Conservation (phyloP, 768 basidiomycete species). For the Phylloporus sp. region DNA sequence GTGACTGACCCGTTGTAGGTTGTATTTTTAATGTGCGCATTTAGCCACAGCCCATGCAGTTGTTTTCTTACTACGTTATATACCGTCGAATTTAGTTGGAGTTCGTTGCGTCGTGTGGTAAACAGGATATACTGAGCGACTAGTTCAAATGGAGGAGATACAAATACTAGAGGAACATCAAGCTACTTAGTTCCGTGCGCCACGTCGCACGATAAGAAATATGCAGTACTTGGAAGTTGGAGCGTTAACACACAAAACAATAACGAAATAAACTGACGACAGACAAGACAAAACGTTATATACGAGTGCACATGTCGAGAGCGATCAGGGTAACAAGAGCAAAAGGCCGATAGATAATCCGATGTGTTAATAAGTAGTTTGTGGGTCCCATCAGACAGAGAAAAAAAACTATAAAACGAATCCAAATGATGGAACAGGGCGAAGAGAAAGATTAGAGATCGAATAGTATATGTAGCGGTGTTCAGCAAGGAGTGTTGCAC, state of each 20-base stretch:
- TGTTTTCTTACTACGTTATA: constrained; percentile 5
- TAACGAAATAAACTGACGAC: constrained; percentile 23
- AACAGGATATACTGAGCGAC: no score
- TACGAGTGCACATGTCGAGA: constrained; percentile 34
- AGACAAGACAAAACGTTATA: constrained; percentile 32
- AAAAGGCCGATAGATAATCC: constrained; percentile 32
- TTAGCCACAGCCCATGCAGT: background rate
- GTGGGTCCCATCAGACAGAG: constrained; percentile 18
- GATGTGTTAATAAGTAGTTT: constrained; percentile 24
- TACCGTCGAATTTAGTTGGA: constrained; percentile 7
- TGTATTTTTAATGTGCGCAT: constrained; percentile 10
- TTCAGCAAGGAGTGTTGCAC: constrained; percentile 19
- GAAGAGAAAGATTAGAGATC: constrained; percentile 8
- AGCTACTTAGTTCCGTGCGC: constrained; percentile 9
- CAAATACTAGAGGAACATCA: constrained; percentile 12
- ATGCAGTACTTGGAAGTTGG: constrained; percentile 4
- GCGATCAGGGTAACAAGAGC: constrained; percentile 34
- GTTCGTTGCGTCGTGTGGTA: background rate
- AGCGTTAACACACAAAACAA: constrained; percentile 34
- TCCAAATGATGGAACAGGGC: constrained; percentile 9
- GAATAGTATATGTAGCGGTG: constrained; percentile 5
- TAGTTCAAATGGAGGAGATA: constrained; percentile 8
- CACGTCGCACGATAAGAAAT: constrained; percentile 4
- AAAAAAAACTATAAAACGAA: constrained; percentile 23
- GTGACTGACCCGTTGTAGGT: background rate